Evolutionary conservation across 192 early-diverging fungal species (phyloP), one percentile per base, ranked within the genome.

Genomic region (Chytriomyces sp.): DNA sequence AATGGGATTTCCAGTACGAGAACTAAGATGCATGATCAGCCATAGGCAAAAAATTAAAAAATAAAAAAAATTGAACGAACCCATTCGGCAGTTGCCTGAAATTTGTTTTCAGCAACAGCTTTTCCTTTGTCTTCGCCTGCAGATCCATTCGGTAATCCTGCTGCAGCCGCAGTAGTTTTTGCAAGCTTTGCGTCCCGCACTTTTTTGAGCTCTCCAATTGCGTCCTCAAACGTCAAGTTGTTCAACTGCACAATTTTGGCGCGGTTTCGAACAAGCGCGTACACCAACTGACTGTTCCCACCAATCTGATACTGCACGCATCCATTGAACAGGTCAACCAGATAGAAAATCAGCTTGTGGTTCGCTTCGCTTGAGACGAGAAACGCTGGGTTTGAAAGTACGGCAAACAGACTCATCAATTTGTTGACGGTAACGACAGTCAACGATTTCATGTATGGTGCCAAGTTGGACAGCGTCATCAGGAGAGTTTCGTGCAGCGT

Each of bases 321-420:
- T 63, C 91, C 92, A 77, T 95, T 92, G 75, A 96, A 91, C 6
- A 90, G 86, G 74, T 96, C 95, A 6, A 96, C 77, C 28, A 95
- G 71, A 72, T 92, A 94, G 10, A 89, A 91, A 13, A 93, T 82
- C 45, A 90, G 85, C 44, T 86, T 86, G 69, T 95, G 91, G 68
- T 97, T 93, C 61, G 81, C 76, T 66, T 95, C 91, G 64, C 92
- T 92, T 0, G 92, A 88, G 23, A 96, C 83, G 53, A 97, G 80
- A 77, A 94, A 96, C 43, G 87, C 87, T 1, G 95, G 91, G 61
- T 90, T 89, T 7, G 92, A 85, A 80, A 95, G 92, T 13, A 91
- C 89, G n/a, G 78, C 83, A 59, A 94, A 94, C 48, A 97, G 82
- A 16, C 84, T 84, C 16, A 96, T 73, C 5, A 97, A 82, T 73